phyloP scores from a whole-genome alignment of 106 monocot genomes.

The Platanthera guangdongensis region DNA sequence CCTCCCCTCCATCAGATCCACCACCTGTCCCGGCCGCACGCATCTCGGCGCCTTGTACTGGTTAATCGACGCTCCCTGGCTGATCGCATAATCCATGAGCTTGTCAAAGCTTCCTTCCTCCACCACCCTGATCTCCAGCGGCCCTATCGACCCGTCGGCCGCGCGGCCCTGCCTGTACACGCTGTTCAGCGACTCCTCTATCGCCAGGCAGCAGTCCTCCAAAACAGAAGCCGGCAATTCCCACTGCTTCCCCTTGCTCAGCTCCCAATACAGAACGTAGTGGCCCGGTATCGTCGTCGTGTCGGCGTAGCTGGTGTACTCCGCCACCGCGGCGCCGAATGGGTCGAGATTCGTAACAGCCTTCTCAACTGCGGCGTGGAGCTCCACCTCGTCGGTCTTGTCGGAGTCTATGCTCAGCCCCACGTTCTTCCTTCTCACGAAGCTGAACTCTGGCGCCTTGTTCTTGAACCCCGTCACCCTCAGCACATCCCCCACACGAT shows the following conservation, averaged over 20 bases:
- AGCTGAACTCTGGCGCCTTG: slow-evolving; percentile 72
- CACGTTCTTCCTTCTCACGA: slow-evolving; percentile 75
- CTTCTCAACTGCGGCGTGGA: slow-evolving; percentile 53
- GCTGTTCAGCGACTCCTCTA: slow-evolving; percentile 81
- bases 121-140: slow-evolving; percentile 68
- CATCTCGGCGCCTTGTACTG: slow-evolving; percentile 93
- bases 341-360: slow-evolving; percentile 53
- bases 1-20: slow-evolving; percentile 53
- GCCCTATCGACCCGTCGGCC: slow-evolving; percentile 63
- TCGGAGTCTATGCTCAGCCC: slow-evolving; percentile 80
- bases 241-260: slow-evolving; percentile 19
- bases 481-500: slow-evolving; percentile 79
- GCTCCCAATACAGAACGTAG: slow-evolving; percentile 89
- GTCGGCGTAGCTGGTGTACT: slow-evolving; percentile 88
- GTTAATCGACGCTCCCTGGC: slow-evolving; percentile 72
- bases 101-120: slow-evolving; percentile 73
- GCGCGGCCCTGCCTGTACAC: slow-evolving; percentile 69
- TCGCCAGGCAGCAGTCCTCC: slow-evolving; percentile 68
- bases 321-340: slow-evolving; percentile 44
- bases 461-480: slow-evolving; percentile 75
- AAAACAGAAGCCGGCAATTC: slow-evolving; percentile 50
- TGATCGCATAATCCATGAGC: slow-evolving; percentile 76
- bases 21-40: slow-evolving; percentile 31
- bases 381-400: slow-evolving; percentile 87
- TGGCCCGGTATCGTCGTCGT: slow-evolving; percentile 64